Evolutionary conservation across 768 basidiomycete species (phyloP).

Genomic region (Kondoa subrosea): DNA sequence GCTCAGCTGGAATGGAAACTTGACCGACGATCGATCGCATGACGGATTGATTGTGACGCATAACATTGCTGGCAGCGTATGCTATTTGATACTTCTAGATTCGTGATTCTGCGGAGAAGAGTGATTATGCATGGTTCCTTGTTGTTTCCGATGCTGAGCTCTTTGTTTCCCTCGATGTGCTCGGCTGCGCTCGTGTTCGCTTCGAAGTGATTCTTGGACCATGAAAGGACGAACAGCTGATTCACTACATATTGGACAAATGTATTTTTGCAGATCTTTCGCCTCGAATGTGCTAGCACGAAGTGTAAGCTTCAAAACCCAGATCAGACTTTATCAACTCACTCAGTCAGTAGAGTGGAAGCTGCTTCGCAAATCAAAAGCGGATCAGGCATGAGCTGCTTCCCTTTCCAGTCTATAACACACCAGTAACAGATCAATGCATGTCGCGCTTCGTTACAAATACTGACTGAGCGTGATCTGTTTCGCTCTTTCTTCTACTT

Average conservation of each 20-base stretch:
- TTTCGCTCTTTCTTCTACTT: neutral
- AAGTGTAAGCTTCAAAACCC: neutral
- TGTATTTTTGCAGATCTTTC: constrained; percentile 2
- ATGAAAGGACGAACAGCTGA: constrained; percentile 12
- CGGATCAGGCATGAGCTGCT: constrained; percentile 6
- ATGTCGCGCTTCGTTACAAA: neutral
- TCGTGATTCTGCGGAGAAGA: no score
- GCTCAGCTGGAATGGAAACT: no score
- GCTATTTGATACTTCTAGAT: no score
- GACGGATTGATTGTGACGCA: no score
- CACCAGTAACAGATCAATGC: neutral
- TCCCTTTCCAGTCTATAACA: neutral
- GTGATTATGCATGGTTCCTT: no score
- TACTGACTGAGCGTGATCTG: neutral
- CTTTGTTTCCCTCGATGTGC: constrained; percentile 1
- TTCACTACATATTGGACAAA: constrained; percentile 9
- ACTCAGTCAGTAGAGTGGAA: neutral
- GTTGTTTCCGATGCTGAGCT: no score
- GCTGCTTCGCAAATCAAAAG: neutral
- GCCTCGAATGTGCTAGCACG: neutral
- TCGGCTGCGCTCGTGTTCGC: neutral
- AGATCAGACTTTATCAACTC: neutral
- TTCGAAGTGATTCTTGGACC: neutral
- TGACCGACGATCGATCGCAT: no score
- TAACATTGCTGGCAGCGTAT: no score